Percentiles rank a stretch among this genome's conserved stretches.
Evolutionary conservation across 176 grass and related monocot species (phyloP).

Genomic region (Oryza glumipatula): DNA sequence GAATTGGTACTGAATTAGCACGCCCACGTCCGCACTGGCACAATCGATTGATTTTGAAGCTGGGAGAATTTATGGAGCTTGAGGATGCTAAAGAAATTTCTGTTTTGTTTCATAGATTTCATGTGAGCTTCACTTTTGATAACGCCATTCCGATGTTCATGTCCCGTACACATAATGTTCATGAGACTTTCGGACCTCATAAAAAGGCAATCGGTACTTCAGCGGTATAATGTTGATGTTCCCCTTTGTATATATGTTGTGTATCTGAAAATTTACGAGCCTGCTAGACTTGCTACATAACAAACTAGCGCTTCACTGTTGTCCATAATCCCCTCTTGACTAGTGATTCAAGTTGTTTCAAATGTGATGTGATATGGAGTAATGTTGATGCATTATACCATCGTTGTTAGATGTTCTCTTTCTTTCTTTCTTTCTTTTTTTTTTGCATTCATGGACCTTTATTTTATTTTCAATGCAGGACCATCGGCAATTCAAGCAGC

Average conservation of each 20-base stretch:
- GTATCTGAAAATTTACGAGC: background rate
- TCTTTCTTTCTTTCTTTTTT: background rate
- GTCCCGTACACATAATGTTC: background rate
- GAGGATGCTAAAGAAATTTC: background rate
- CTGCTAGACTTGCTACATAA: background rate
- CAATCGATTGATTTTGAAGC: background rate
- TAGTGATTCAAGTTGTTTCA: background rate
- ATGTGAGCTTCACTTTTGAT: background rate
- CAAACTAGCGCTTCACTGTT: background rate
- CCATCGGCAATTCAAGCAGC: conserved; percentile 82
- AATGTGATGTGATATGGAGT: background rate
- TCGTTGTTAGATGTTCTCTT: background rate
- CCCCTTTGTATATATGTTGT: background rate
- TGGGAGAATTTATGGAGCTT: background rate
- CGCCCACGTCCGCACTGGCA: background rate
- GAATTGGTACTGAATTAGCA: background rate
- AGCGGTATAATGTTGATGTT: background rate
- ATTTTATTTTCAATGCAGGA: conserved; percentile 51
- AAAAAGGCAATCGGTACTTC: background rate
- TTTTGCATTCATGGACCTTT: conserved; percentile 19
- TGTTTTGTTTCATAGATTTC: background rate
- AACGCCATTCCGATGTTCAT: background rate
- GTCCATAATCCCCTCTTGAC: background rate
- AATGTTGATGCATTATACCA: conserved; percentile 5
- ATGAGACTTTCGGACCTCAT: background rate